phyloP scores from a whole-genome alignment of 1,284 basidiomycete genomes.

The Fomes fomentarius region DNA sequence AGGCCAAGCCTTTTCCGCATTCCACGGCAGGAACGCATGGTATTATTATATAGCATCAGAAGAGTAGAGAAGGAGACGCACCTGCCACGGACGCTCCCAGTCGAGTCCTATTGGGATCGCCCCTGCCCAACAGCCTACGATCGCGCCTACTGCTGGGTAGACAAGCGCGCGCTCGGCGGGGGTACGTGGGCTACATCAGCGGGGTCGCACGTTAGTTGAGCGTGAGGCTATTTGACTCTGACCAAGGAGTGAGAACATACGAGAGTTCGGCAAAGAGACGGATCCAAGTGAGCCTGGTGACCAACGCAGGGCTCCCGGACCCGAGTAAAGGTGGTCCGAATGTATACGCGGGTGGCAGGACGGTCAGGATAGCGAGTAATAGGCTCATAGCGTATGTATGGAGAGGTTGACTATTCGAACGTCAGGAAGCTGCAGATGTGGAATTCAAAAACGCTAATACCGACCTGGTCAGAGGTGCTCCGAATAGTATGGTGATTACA shows the following conservation, averaged over 20 bases:
- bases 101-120: constrained; percentile 86
- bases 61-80: constrained; percentile 35
- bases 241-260: constrained; percentile 46
- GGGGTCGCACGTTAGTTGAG: background rate
- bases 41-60: background rate
- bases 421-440: background rate
- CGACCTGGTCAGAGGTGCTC: constrained; percentile 71
- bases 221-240: too few relatives aligned
- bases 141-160: constrained; percentile 77
- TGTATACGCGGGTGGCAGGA: constrained; percentile 71
- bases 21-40: too few relatives aligned
- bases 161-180: constrained; percentile 77
- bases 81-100: constrained; percentile 97
- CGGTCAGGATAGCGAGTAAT: constrained; percentile 67
- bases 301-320: constrained; percentile 40
- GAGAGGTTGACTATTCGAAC: constrained; percentile 43
- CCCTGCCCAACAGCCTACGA: constrained; percentile 80
- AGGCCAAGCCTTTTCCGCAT: constrained; percentile 75
- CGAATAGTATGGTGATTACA: constrained; percentile 65
- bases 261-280: constrained; percentile 79
- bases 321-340: constrained; percentile 64
- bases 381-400: constrained; percentile 73
- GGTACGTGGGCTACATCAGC: constrained; percentile 55
- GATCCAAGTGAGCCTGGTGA: constrained; percentile 65
- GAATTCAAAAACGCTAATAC: constrained; percentile 26